Percentiles rank a stretch among this genome's conserved stretches.
Conservation (phyloP, 148 eudicot species). For the Camellia lanceoleosa region DNA sequence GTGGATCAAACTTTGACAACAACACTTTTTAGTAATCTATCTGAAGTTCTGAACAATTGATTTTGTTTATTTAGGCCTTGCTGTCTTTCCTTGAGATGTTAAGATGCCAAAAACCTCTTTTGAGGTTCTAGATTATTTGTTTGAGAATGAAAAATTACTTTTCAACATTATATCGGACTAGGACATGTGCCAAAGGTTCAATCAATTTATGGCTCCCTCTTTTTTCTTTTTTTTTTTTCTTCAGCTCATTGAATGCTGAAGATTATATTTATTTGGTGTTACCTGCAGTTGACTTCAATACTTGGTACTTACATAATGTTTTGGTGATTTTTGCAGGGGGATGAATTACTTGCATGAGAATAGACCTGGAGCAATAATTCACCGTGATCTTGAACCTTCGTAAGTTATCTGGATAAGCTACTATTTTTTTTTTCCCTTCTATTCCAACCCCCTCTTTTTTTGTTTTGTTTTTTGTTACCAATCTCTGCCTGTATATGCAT, state of each 20-base stretch:
- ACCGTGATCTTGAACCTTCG: slow-evolving; percentile 98
- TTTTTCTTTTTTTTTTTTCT: not conserved
- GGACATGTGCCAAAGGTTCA: not conserved
- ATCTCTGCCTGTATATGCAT: not conserved
- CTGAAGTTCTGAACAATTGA: not conserved
- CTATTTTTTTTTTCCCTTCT: not conserved
- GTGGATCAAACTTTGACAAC: not conserved
- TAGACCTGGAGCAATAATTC: slow-evolving; percentile 82
- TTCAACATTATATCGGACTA: not conserved
- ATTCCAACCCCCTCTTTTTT: not conserved
- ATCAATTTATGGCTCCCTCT: not conserved
- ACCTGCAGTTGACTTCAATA: not conserved
- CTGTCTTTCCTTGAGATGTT: not conserved
- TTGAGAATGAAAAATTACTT: not conserved
- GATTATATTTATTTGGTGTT: not conserved
- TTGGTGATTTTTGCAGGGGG: slow-evolving; percentile 58
- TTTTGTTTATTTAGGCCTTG: not conserved
- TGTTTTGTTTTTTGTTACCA: not conserved
- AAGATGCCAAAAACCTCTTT: not conserved
- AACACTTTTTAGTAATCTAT: not conserved
- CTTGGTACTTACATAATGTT: slow-evolving; percentile 1
- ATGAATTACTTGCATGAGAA: slow-evolving; percentile 92
- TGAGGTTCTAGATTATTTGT: not conserved
- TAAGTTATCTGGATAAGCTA: slow-evolving; percentile 39
- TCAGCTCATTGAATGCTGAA: not conserved